Base-by-base conservation (phyloP, 208 protist species). In the Spongospora subterranea region DNA sequence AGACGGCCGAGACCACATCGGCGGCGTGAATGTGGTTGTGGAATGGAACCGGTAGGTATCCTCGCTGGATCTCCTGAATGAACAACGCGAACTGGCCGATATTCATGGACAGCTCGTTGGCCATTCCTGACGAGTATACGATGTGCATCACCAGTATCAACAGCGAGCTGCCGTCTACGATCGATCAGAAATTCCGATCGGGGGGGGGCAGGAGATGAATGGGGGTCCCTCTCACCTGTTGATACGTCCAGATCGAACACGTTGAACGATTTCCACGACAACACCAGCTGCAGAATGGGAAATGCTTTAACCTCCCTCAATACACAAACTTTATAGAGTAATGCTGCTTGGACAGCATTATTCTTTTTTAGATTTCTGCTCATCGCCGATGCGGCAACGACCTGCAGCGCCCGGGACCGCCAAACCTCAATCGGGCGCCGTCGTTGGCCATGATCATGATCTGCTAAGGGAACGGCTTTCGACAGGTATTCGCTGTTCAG, bases 11-110 rank as follows among this genome's bases (percentile, higher is more conserved):
- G 43, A 93, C 92, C 13, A 95, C 95, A 88, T 96, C 95, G 32
- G 94, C 46, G 0, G 93, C 95, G 66, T 96, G 94, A 11, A 77
- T 24, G 20, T 91, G 93, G 92, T 94, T 95, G 92, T 96, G 95
- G 77, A 95, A 96, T 38, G 95, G 94, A 65, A 88, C 45, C 45
- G 6, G 6, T 6, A 29, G 6, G 20, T 88, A 88, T 6, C 45
- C 41, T 6, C 13, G 24, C 20, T 88, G 13, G 76, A 88, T 88
- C 20, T 50, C 39, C 20, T 43, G 45, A 88, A 88, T 29, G 45
- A 88, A 88, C 24, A 24, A 6, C 50, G 50, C 50, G 24, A 60
- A 60, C 50, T 60, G 50, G 50, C 13, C 50, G 6, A 60, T 6
- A 60, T 60, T 60, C 50, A 60, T 24, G 24, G 50, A 60, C 24